A percentile compares a stretch with the other conserved stretches of the same genome.
These are phyloP conservation scores for Trypanosoma congolense DNA, from an alignment of 208 protist genomes.

Conservation along the genomic window DNA sequence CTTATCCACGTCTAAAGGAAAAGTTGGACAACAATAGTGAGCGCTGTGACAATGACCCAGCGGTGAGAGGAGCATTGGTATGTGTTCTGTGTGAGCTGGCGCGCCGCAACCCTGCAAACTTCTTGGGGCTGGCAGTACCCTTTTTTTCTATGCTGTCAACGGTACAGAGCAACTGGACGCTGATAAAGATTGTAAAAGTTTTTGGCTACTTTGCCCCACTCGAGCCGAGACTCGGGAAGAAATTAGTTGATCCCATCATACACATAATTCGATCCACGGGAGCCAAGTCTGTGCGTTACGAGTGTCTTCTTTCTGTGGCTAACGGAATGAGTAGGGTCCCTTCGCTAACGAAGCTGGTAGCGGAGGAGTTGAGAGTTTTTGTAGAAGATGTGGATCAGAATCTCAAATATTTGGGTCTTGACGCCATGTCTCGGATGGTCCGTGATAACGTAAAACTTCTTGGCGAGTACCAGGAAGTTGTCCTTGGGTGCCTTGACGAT, in stretches of 20 bases:
- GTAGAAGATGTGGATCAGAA: constrained; percentile 98
- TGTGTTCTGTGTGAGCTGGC: constrained; percentile 98
- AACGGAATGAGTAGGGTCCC: constrained; percentile 82
- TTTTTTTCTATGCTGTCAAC: constrained; percentile 95
- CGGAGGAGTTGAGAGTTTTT: constrained; percentile 92
- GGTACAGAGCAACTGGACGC: constrained; percentile 97
- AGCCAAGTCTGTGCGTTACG: constrained; percentile 96
- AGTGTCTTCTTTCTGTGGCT: constrained; percentile 94
- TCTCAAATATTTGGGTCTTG: constrained; percentile 97
- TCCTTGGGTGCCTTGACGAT: constrained; percentile 94
- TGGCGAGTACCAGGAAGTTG: constrained; percentile 82
- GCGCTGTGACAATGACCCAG: constrained; percentile 68
- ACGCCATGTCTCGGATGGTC: constrained; percentile 91
- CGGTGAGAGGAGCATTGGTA: constrained; percentile 94
- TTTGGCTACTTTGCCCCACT: constrained; percentile 94
- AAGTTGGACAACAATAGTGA: constrained; percentile 93
- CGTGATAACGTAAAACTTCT: constrained; percentile 91
- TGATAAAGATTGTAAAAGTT: constrained; percentile 99
- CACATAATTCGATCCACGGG: constrained; percentile 94
- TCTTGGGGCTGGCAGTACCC: constrained; percentile 94
- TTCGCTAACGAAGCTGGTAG: constrained; percentile 85
- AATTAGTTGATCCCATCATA: constrained; percentile 95
- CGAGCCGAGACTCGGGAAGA: constrained; percentile 96
- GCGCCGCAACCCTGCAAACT: constrained; percentile 97
- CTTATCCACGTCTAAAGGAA: constrained; percentile 95